A percentile compares a stretch with the other conserved stretches of the same genome.
phyloP scores from a whole-genome alignment of 1,139 yeast species.

The Scheffersomyces segobiensis region DNA sequence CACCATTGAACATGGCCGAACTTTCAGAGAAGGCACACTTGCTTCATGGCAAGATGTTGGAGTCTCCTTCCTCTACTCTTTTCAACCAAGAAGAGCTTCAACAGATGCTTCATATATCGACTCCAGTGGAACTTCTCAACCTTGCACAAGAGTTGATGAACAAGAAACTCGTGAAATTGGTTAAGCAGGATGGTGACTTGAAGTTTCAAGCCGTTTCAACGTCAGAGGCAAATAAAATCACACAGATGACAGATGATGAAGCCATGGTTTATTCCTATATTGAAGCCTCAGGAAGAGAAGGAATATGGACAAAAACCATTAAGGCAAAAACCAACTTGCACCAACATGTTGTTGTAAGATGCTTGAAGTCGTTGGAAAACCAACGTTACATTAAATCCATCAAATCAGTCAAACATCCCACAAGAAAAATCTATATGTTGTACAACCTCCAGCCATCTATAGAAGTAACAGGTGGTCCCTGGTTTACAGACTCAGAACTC shows the following conservation, averaged over 20 bases:
- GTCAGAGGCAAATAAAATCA: conserved; percentile 68
- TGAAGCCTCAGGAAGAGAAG: conserved; percentile 92
- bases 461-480: conserved; percentile 98
- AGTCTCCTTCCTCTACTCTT: conserved; percentile 42
- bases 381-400: conserved; percentile 87
- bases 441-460: conserved; percentile 90
- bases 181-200: conserved; percentile 62
- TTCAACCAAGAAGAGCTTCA: conserved; percentile 64
- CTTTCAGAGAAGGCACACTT: conserved; percentile 52
- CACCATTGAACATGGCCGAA: conserved; percentile 8
- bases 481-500: conserved; percentile 96
- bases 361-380: conserved; percentile 78
- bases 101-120: conserved; percentile 34
- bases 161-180: conserved; percentile 64
- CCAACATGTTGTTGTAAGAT: conserved; percentile 85
- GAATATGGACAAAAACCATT: conserved; percentile 93
- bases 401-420: conserved; percentile 93
- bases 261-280: conserved; percentile 88
- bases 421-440: conserved; percentile 93
- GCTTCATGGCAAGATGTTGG: conserved; percentile 62
- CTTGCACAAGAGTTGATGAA: conserved; percentile 68
- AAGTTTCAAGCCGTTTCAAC: conserved; percentile 72
- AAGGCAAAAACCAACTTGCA: conserved; percentile 90
- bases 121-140: conserved; percentile 51
- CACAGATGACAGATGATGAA: conserved; percentile 82